Evolutionary conservation across 2,329 filamentous ascomycete genomes (phyloP).

Genomic region (Fusarium sp.): DNA sequence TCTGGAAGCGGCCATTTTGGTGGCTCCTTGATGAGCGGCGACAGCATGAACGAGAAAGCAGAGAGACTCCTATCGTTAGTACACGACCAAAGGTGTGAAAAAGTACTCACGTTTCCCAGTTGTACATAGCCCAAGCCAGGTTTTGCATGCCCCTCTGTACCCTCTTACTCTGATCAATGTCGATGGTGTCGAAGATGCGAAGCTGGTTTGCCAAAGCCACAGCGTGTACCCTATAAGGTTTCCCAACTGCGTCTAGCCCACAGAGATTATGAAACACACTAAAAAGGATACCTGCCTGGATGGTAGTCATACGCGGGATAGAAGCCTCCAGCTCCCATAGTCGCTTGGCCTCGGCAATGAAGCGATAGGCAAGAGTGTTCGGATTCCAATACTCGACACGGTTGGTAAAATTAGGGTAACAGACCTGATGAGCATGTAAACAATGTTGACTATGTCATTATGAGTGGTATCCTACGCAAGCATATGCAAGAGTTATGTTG

Average conservation of each 20-base stretch:
- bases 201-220: conserved; percentile 47
- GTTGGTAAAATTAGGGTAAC: conserved; percentile 38
- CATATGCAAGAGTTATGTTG: conserved; percentile 49
- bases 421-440: conserved; percentile 38
- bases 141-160: conserved; percentile 34
- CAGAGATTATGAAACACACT: conserved; percentile 46
- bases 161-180: conserved; percentile 27
- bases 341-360: conserved; percentile 51
- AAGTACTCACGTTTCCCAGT: conserved; percentile 45
- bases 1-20: conserved; percentile 47
- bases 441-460: rapidly evolving
- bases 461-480: conserved; percentile 45
- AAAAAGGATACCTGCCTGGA: conserved; percentile 50
- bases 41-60: conserved; percentile 39
- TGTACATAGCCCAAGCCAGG: conserved; percentile 51
- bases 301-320: conserved; percentile 45
- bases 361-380: conserved; percentile 47
- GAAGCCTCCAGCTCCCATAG: conserved; percentile 50
- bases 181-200: conserved; percentile 41
- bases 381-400: conserved; percentile 52
- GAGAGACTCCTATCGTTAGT: conserved; percentile 28
- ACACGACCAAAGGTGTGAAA: rapidly evolving
- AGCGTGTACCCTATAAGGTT: conserved; percentile 46
- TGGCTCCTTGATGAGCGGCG: conserved; percentile 44
- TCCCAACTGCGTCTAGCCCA: conserved; percentile 51